These are phyloP conservation scores for Lathyrus oleraceus DNA, from an alignment of 306 rosid species.

Conservation along the genomic window DNA sequence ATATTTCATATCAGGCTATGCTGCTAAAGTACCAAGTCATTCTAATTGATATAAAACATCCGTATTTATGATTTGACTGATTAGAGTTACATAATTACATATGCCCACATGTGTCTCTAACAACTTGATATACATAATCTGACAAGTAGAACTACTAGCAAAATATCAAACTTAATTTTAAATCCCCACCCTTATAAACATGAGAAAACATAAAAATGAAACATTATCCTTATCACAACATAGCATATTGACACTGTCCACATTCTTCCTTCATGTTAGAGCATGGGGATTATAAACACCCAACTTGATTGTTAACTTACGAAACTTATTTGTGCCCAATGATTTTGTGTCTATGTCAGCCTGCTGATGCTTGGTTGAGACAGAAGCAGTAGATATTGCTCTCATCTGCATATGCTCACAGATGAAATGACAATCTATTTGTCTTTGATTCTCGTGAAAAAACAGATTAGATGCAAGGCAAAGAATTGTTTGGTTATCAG, in stretches of 20 bases:
- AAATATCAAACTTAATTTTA: conserved; percentile 2
- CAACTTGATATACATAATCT: background rate
- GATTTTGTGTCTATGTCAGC: background rate
- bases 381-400: background rate
- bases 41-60: background rate
- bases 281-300: background rate
- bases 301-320: background rate
- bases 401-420: background rate
- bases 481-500: background rate
- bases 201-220: background rate
- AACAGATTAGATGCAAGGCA: background rate
- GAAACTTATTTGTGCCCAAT: background rate
- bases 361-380: background rate
- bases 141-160: background rate
- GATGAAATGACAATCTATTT: background rate
- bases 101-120: background rate
- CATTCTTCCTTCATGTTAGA: background rate
- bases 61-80: background rate
- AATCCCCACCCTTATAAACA: background rate
- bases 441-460: background rate
- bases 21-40: conserved; percentile 1
- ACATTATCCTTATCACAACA: background rate
- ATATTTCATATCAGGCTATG: background rate
- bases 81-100: background rate
- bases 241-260: background rate